Evolutionary conservation across 371 early-diverging fungal genomes (phyloP), one percentile per base, ranked within the genome.

Genomic region (Haplosporangium sp.): DNA sequence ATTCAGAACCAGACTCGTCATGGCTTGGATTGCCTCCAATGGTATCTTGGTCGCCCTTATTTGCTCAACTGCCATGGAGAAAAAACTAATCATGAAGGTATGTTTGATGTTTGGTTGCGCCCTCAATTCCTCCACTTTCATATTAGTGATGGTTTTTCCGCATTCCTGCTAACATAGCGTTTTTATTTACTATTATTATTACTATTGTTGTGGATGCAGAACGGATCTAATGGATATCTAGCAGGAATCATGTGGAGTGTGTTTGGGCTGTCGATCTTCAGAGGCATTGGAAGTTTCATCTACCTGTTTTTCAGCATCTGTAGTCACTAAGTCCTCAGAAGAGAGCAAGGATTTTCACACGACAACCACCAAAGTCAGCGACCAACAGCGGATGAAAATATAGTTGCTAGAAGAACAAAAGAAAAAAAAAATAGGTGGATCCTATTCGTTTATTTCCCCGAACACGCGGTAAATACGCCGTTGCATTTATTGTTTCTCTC

Each of bases 201-300:
- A n/a, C n/a, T n/a, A n/a, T n/a, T n/a, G n/a, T n/a, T n/a, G n/a
- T n/a, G n/a, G n/a, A n/a, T n/a, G n/a, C n/a, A n/a, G 79, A 69
- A 79, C 41, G 79, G 79, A 89, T 81, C 86, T n/a, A 79, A 79
- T 72, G 87, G 88, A 1, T 95, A 93, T 67, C 88, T 95, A 29
- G 90, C 88, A 20, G 92, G 93, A 69, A 92, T 95, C 64, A 90
- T 96, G 73, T 96, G 94, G 93, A 89, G 92, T 29, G 95, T 95
- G 4, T 86, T 93, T n/a, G 91, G 77, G 0, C 84, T 94, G 62
- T 85, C 93, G 5, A 73, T 86, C 4, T 87, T 95, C 70, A 85
- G 96, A 9, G 94, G 95, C 83, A 59, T 94, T 56, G 96, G 95
- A 20, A 91, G 92, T 58, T 53, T 84, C 50, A 64, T 85, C 60